These are phyloP conservation scores for Pistacia vera DNA, from an alignment of 345 rosid species.

Conservation along the genomic window DNA sequence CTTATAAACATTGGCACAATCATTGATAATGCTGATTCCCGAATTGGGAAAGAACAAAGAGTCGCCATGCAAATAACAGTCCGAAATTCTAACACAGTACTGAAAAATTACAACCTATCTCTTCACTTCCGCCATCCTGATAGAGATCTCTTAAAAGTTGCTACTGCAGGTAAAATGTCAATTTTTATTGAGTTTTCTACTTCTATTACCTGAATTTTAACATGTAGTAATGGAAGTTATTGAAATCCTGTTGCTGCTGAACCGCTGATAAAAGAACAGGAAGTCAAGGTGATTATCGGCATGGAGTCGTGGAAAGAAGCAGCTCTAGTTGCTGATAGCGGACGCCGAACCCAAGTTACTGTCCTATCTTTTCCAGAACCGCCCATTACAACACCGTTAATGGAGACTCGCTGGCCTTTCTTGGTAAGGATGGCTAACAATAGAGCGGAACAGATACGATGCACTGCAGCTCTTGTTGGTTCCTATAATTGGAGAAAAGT, in stretches of 20 bases:
- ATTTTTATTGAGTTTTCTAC: neutral
- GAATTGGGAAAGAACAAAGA: conserved; percentile 41
- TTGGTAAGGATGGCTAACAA: conserved; percentile 38
- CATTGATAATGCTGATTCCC: conserved; percentile 31
- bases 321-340: conserved; percentile 41
- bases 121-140: conserved; percentile 31
- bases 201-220: neutral
- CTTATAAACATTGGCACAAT: conserved; percentile 43
- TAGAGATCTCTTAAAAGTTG: conserved; percentile 30
- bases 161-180: conserved; percentile 35
- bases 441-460: conserved; percentile 34
- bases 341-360: conserved; percentile 36
- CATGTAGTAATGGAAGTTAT: neutral
- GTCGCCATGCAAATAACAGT: conserved; percentile 48
- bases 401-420: conserved; percentile 39
- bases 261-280: conserved; percentile 35
- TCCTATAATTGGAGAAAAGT: conserved; percentile 44
- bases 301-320: conserved; percentile 54
- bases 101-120: conserved; percentile 28
- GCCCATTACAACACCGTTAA: conserved; percentile 22
- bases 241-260: conserved; percentile 3
- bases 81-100: conserved; percentile 24
- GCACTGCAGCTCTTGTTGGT: conserved; percentile 39
- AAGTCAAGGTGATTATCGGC: conserved; percentile 46
- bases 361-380: conserved; percentile 46